Evolutionary conservation across 2,329 filamentous ascomycete genomes (phyloP), one percentile per base, ranked within the genome.

Genomic region (Cryphonectria naterciae): DNA sequence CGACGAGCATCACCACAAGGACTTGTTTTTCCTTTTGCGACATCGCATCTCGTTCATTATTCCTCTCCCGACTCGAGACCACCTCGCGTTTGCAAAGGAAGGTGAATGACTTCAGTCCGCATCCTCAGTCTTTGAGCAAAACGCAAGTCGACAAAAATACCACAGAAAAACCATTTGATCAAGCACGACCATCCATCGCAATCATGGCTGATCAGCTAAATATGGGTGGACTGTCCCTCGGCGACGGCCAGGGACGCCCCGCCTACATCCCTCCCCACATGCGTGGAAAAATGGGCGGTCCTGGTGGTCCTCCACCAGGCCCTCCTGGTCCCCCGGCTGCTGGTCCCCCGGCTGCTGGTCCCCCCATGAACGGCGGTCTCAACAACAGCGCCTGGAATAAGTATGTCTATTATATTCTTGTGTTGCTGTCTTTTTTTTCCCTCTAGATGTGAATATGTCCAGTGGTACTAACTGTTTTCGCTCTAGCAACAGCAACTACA

Each of bases 261-360:
- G 92, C 92, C 70, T 96, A 96, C 86, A 94, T 96, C 76, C 93
- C 93, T 75, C 93, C 93, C 82, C 93, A 96, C 83, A 90, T 95
- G 86, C 91, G 93, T 79, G 85, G 84, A 77, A 88, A 88, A 80
- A 81, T 84, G 77, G 81, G 80, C 70, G 67, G 67, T 62, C 78
- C 35, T 74, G 74, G 77, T 67, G 76, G 75, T n/a, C 71, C 74
- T 25, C 67, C 65, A 70, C 74, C 75, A 68, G 75, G 74, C 68
- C 43, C 63, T 52, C 25, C 63, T 22, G 63, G 63, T 5, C 74
- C 74, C 54, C 75, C 78, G 71, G 80, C 77, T 67, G 75, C 74
- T n/a, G 70, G 73, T 10, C 68, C 65, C 71, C 74, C 75, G 67
- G 70, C 64, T 69, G 74, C 76, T 69, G 75, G 75, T 68, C 75